Conservation (phyloP, 2,329 filamentous ascomycete genomes). For the Xylariaceae sp. region DNA sequence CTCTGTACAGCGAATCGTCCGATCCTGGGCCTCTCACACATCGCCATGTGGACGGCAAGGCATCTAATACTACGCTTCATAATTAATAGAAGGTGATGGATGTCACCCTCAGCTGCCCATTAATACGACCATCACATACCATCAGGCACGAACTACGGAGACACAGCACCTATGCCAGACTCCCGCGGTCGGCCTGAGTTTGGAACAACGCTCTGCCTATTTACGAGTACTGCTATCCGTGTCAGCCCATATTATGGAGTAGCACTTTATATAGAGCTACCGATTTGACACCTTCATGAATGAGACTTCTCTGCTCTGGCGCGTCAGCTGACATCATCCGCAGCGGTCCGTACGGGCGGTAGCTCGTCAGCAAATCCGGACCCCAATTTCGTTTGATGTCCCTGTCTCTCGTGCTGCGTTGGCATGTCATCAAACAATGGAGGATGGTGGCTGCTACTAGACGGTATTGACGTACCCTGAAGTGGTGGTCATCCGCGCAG, state of each 20-base stretch:
- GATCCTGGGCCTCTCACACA: conserved; percentile 32
- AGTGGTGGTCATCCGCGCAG: conserved; percentile 34
- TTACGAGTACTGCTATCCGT: neutral
- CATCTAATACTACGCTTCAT: conserved; percentile 8
- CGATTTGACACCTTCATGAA: neutral
- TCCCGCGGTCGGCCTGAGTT: neutral
- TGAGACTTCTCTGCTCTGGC: neutral
- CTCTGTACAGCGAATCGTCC: conserved; percentile 18
- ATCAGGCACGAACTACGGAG: conserved; percentile 5
- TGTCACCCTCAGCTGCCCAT: neutral
- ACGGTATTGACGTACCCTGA: conserved; percentile 7
- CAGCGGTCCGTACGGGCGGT: conserved; percentile 20
- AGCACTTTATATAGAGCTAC: neutral
- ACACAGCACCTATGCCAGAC: neutral
- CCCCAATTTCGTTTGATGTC: conserved; percentile 9
- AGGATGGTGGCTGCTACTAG: neutral
- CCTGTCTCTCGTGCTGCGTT: conserved; percentile 19
- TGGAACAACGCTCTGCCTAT: neutral
- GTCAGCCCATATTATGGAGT: neutral
- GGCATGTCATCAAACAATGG: conserved; percentile 27
- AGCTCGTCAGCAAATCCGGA: conserved; percentile 13
- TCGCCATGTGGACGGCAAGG: conserved; percentile 30
- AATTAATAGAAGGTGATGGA: conserved; percentile 10
- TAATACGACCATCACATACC: neutral
- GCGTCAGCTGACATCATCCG: conserved; percentile 16